A percentile compares a stretch with the other conserved stretches of the same genome.
These are phyloP conservation scores for Cryptococcus sp. DNA, from an alignment of 1,284 basidiomycete genomes.

Conservation along the genomic window DNA sequence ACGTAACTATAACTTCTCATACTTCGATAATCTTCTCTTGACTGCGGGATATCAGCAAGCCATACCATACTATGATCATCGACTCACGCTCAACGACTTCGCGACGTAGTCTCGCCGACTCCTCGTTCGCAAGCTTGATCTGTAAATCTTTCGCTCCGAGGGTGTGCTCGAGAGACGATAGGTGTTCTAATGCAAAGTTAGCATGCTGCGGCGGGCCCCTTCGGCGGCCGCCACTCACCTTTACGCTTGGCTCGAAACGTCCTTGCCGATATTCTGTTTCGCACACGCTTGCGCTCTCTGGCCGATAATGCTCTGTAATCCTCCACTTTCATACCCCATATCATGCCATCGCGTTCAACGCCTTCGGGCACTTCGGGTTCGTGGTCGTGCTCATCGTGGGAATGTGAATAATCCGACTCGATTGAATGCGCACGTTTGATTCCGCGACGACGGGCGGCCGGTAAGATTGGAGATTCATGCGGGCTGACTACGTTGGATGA, in stretches of 20 bases:
- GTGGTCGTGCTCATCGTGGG: slow-evolving; percentile 33
- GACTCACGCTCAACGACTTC: slow-evolving; percentile 43
- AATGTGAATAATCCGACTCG: slow-evolving; percentile 37
- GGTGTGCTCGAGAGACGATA: slow-evolving; percentile 43
- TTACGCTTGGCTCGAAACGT: slow-evolving; percentile 53
- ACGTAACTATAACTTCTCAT: not conserved
- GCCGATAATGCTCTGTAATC: slow-evolving; percentile 49
- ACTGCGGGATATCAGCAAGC: not conserved
- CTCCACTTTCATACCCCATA: slow-evolving; percentile 54
- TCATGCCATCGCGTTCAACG: slow-evolving; percentile 53
- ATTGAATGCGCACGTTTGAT: slow-evolving; percentile 21
- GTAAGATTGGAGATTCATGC: slow-evolving; percentile 14
- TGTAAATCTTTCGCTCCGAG: slow-evolving; percentile 45
- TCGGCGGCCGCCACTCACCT: slow-evolving; percentile 27
- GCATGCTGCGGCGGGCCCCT: not conserved
- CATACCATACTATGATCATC: not conserved
- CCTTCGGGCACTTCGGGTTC: slow-evolving; percentile 49
- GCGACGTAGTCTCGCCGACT: slow-evolving; percentile 39
- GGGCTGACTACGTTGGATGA: slow-evolving; percentile 21
- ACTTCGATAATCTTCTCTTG: not conserved
- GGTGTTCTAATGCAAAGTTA: slow-evolving; percentile 38
- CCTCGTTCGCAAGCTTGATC: slow-evolving; percentile 46
- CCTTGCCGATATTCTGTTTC: slow-evolving; percentile 52
- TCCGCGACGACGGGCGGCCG: not conserved
- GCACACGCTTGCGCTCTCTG: slow-evolving; percentile 50